Evolutionary conservation across 2,329 filamentous ascomycete species (phyloP).

Genomic region (Chrysoporthe puriensis): DNA sequence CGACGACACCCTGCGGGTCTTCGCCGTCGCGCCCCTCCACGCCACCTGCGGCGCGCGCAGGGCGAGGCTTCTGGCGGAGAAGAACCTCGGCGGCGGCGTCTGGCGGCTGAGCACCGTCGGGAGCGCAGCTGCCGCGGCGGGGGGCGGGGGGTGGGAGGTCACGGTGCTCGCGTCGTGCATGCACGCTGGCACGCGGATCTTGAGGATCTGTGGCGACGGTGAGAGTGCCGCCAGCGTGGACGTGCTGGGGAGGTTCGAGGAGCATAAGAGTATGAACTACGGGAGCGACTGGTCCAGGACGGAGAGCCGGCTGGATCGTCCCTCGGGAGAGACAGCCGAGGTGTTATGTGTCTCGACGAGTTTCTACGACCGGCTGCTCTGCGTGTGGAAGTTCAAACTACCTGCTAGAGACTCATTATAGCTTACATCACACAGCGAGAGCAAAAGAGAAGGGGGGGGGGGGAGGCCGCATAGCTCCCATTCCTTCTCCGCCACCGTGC

Average conservation of each 20-base stretch:
- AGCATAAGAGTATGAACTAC: conserved; percentile 95
- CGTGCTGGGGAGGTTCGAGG: conserved; percentile 73
- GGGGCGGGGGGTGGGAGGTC: conserved; percentile 32
- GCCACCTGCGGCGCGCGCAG: conserved; percentile 46
- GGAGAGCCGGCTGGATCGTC: conserved; percentile 15
- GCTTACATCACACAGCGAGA: neutral
- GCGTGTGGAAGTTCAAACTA: conserved; percentile 59
- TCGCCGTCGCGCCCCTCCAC: conserved; percentile 51
- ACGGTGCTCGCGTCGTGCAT: conserved; percentile 79
- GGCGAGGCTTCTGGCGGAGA: conserved; percentile 61
- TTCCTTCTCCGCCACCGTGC: no score
- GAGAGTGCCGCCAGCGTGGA: conserved; percentile 48
- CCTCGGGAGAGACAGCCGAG: conserved; percentile 33
- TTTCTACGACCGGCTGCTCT: conserved; percentile 75
- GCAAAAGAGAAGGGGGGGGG: neutral
- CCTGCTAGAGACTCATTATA: neutral
- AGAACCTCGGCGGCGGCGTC: conserved; percentile 77
- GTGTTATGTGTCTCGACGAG: conserved; percentile 68
- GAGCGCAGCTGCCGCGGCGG: conserved; percentile 9
- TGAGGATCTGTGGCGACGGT: conserved; percentile 46
- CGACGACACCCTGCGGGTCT: conserved; percentile 79
- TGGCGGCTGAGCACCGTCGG: conserved; percentile 77
- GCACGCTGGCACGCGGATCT: conserved; percentile 81
- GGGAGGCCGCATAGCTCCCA: no score
- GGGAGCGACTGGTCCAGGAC: conserved; percentile 70